Conservation (phyloP, 2,329 filamentous ascomycete species). For the Penicillium sp. region DNA sequence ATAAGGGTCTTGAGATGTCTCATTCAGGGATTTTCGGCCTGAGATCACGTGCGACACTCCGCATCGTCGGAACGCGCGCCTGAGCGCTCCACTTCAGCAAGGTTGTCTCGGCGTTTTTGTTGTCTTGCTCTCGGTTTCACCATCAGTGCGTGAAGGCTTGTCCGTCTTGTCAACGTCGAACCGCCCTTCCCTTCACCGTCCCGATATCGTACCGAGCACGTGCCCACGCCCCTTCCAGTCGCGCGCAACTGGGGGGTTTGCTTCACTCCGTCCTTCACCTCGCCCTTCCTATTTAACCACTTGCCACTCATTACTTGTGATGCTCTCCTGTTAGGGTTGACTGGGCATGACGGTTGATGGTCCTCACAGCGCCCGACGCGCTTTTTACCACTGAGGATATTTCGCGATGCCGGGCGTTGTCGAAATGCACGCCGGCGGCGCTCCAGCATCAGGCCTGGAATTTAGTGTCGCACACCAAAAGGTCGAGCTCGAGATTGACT, state of each 20-base stretch:
- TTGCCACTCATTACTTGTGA: not conserved
- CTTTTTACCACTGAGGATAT: slow-evolving; percentile 36
- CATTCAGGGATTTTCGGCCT: slow-evolving; percentile 20
- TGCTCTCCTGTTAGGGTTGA: slow-evolving; percentile 17
- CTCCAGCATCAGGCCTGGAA: slow-evolving; percentile 33
- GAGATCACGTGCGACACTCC: slow-evolving; percentile 18
- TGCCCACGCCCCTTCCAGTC: not conserved
- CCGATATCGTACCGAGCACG: not conserved
- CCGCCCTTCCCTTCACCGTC: not conserved
- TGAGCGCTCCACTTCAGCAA: slow-evolving; percentile 10
- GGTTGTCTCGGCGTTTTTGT: not conserved
- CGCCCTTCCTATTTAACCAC: not conserved
- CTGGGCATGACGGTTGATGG: slow-evolving; percentile 42
- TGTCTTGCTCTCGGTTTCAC: not conserved
- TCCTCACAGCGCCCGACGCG: slow-evolving; percentile 38
- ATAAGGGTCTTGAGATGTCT: slow-evolving; percentile 6
- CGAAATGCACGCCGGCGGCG: slow-evolving; percentile 33
- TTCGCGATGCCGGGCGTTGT: slow-evolving; percentile 43
- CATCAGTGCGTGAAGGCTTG: not conserved
- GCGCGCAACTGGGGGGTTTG: slow-evolving; percentile 8
- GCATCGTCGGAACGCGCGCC: slow-evolving; percentile 25
- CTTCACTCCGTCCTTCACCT: not conserved
- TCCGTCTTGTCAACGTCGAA: not conserved
- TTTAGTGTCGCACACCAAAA: slow-evolving; percentile 76
- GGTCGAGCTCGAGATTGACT: slow-evolving; percentile 86